Percentiles rank a stretch among this genome's conserved stretches.
phyloP scores from a whole-genome alignment of 495 filamentous ascomycete genomes.

The Astrothelium macrocarpum region DNA sequence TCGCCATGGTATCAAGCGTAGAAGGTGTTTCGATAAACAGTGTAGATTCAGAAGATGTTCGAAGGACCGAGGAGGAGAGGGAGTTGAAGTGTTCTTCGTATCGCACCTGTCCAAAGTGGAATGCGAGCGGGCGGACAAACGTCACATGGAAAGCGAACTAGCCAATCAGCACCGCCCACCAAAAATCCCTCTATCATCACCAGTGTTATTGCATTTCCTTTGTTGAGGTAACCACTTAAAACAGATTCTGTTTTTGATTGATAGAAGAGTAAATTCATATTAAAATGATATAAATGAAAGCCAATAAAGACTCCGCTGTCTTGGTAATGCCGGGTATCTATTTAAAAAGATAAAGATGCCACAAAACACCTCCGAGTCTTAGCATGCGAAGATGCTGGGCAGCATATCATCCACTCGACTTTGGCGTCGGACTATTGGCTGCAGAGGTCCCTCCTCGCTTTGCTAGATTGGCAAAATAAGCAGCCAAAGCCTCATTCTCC shows the following conservation, averaged over 20 bases:
- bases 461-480: slow-evolving; percentile 2
- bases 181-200: background rate
- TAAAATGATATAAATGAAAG: background rate
- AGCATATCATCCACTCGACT: background rate
- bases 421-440: background rate
- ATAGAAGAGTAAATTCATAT: background rate
- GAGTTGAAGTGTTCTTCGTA: background rate
- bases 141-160: background rate
- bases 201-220: no score
- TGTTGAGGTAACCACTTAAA: no score
- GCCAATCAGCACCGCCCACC: background rate
- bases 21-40: background rate
- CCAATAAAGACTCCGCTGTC: background rate
- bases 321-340: background rate
- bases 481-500: background rate
- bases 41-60: background rate
- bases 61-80: background rate
- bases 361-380: background rate
- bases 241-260: no score
- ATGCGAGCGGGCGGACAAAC: background rate
- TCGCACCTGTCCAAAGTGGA: no score
- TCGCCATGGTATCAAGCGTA: slow-evolving; percentile 11
- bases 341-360: background rate
- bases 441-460: background rate
- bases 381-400: background rate